phyloP scores from a whole-genome alignment of 805 yeast species.

The Saccharomycopsis selenospora region DNA sequence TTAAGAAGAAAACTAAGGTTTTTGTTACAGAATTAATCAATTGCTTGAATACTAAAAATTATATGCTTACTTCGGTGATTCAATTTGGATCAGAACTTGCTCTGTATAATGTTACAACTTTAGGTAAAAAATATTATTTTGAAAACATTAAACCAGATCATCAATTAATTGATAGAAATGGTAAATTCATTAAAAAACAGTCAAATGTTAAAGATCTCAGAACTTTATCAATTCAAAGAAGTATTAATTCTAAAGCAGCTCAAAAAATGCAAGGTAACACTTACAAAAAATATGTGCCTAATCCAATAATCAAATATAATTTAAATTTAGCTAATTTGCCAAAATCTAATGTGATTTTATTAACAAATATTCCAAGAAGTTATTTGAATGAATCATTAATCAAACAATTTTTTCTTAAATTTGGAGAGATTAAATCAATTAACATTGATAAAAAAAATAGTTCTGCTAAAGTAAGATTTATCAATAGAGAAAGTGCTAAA shows the following conservation, averaged over 20 bases:
- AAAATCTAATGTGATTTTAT: not conserved
- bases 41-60: not conserved
- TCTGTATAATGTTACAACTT: not conserved
- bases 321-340: not conserved
- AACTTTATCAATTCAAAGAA: not conserved
- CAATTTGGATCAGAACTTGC: not conserved
- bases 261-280: not conserved
- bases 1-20: not conserved
- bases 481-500: slow-evolving; percentile 32
- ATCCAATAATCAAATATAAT: not conserved
- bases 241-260: not conserved
- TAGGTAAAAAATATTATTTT: not conserved
- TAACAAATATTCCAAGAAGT: not conserved
- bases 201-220: not conserved
- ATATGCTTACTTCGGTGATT: not conserved
- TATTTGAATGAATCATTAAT: not conserved
- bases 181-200: not conserved
- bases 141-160: not conserved
- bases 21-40: not conserved
- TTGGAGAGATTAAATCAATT: slow-evolving; percentile 33
- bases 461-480: slow-evolving; percentile 35
- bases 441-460: slow-evolving; percentile 25
- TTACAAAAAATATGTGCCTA: not conserved
- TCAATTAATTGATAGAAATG: not conserved
- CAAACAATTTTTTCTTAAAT: slow-evolving; percentile 29